Evolutionary conservation across 495 filamentous ascomycete genomes (phyloP), one percentile per base, ranked within the genome.

Genomic region (Hypoxylon cercidicola): DNA sequence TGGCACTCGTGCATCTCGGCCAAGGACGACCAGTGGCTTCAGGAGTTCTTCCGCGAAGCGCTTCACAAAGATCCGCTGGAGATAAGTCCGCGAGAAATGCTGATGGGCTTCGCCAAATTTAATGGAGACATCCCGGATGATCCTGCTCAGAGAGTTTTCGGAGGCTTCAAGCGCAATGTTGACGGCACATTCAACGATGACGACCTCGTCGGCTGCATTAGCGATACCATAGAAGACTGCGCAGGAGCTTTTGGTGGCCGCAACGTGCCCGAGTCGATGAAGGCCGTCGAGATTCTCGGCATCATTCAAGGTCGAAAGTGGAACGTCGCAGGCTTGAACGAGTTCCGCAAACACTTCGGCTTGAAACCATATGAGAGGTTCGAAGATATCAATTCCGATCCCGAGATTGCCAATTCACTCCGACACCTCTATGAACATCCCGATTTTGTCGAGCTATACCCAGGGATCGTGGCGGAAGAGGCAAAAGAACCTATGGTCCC

Each of bases 241-340:
- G 86, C 87, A 0, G 86, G 84, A 0, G 81, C 85, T 0, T 87
- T 85, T 64, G 93, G 93, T 3, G 89, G 89, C 2, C 86, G 87
- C 6, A 88, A 90, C 62, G 89, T 96, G 0, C 93, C 93, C 0
- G 75, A 79, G 11, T 81, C 90, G 40, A 83, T 97, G 79, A 85
- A 85, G 47, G 84, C 86, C 11, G 82, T 96, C 13, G 93, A 97
- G 71, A 89, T 94, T 41, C 82, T 97, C 0, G 92, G 93, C 34
- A 96, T 97, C 55, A 84, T 92, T 64, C 92, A 96, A 64, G 88
- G 89, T 2, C 87, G 93, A 9, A 82, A 85, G 16, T 96, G 93
- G 93, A 91, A 92, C 62, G 69, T 93, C 19, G 89, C 89, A 0
- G 89, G 90, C 2, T 77, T 97, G 51, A 97, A 97, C 73, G 93